phyloP scores from a whole-genome alignment of 495 filamentous ascomycete genomes.

The Aspergillus ellipticus region DNA sequence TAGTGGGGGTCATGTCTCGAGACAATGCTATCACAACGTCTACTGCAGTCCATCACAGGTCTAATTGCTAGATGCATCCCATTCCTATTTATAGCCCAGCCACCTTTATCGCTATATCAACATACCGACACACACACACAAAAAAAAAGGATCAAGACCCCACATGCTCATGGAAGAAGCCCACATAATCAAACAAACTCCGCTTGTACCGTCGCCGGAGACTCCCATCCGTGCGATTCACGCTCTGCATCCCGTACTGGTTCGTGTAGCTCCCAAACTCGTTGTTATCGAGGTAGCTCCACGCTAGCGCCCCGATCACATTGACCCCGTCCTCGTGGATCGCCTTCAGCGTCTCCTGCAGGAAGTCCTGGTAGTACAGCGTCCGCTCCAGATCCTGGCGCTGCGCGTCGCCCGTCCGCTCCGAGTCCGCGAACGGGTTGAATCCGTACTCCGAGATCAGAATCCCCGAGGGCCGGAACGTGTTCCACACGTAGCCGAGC shows the following conservation, averaged over 20 bases:
- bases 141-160: no score
- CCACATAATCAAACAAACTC: conserved; percentile 47
- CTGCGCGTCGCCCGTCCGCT: conserved; percentile 30
- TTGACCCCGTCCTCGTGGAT: conserved; percentile 44
- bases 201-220: conserved; percentile 41
- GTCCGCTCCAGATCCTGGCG: conserved; percentile 38
- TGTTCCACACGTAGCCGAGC: conserved; percentile 42
- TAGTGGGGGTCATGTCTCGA: no score
- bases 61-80: no score
- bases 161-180: conserved; percentile 23
- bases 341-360: conserved; percentile 41
- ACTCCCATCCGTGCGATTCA: conserved; percentile 34
- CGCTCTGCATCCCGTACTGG: conserved; percentile 42
- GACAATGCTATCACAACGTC: no score
- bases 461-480: conserved; percentile 31
- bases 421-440: conserved; percentile 29
- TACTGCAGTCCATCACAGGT: no score
- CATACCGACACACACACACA: no score
- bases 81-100: no score
- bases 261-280: conserved; percentile 40
- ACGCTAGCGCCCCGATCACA: conserved; percentile 43
- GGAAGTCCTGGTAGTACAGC: conserved; percentile 38
- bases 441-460: conserved; percentile 42
- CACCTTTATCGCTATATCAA: no score
- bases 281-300: conserved; percentile 45